Percentiles rank a stretch among this genome's conserved stretches.
These are phyloP conservation scores for Theobroma cacao DNA, from an alignment of 345 rosid species.

Conservation along the genomic window DNA sequence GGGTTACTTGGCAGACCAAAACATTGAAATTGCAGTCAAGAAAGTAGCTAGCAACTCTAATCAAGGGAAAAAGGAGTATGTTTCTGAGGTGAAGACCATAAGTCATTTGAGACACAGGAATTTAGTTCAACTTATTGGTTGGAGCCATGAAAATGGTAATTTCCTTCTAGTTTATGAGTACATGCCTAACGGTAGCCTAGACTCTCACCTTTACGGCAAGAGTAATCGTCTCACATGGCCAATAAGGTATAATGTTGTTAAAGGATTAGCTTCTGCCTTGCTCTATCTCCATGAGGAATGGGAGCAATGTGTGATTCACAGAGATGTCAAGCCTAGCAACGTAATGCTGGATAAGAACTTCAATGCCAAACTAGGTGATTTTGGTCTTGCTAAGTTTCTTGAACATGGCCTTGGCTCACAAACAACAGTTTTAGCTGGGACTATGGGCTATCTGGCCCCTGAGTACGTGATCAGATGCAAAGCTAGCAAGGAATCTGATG, in stretches of 20 bases:
- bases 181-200: slow-evolving; percentile 37
- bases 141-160: slow-evolving; percentile 34
- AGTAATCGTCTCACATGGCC: slow-evolving; percentile 20
- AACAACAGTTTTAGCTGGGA: slow-evolving; percentile 26
- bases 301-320: slow-evolving; percentile 28
- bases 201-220: slow-evolving; percentile 19
- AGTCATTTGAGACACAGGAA: slow-evolving; percentile 36
- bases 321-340: slow-evolving; percentile 43
- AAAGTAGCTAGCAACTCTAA: slow-evolving; percentile 12
- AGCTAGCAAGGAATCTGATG: slow-evolving; percentile 33
- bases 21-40: slow-evolving; percentile 22
- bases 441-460: slow-evolving; percentile 31
- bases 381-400: slow-evolving; percentile 28
- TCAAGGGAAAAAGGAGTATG: slow-evolving; percentile 29
- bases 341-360: slow-evolving; percentile 4
- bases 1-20: slow-evolving; percentile 6
- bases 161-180: slow-evolving; percentile 34
- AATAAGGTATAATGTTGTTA: slow-evolving; percentile 17
- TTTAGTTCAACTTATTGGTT: slow-evolving; percentile 35
- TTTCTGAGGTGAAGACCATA: slow-evolving; percentile 29
- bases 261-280: slow-evolving; percentile 28
- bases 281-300: slow-evolving; percentile 36
- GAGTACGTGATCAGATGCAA: slow-evolving; percentile 21
- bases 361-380: slow-evolving; percentile 33
- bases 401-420: slow-evolving; percentile 29